Percentiles rank a stretch among this genome's conserved stretches.
phyloP scores from a whole-genome alignment of 2,329 filamentous ascomycete species.

The Clonostachys rhizophaga region DNA sequence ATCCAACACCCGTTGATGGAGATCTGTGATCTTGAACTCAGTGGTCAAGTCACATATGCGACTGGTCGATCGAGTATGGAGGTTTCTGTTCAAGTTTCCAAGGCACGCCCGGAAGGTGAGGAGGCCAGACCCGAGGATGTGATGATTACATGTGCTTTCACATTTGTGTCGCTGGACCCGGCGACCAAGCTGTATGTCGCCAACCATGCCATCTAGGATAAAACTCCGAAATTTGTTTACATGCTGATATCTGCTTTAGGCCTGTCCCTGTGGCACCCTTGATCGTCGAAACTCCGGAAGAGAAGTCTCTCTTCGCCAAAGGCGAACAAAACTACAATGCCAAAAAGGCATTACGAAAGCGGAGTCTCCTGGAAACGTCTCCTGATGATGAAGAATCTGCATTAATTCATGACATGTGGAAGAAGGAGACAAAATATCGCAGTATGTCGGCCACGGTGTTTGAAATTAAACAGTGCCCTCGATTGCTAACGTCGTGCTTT shows the following conservation, averaged over 20 bases:
- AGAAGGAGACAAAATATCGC: too few relatives aligned
- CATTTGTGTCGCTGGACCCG: slow-evolving; percentile 20
- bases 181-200: slow-evolving; percentile 16
- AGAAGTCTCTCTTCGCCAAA: slow-evolving; percentile 15
- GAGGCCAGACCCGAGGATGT: slow-evolving; percentile 36
- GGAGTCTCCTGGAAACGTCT: slow-evolving; percentile 15
- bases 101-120: slow-evolving; percentile 56
- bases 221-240: too few relatives aligned
- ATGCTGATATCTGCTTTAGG: too few relatives aligned
- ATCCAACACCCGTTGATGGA: slow-evolving; percentile 69
- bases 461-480: too few relatives aligned
- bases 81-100: slow-evolving; percentile 69
- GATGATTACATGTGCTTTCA: slow-evolving; percentile 33
- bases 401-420: slow-evolving; percentile 19
- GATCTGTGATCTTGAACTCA: slow-evolving; percentile 74
- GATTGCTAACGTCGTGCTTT: too few relatives aligned
- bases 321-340: slow-evolving; percentile 16
- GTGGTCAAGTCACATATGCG: slow-evolving; percentile 58
- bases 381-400: slow-evolving; percentile 18
- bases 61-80: slow-evolving; percentile 71
- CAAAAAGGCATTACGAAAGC: slow-evolving; percentile 14
- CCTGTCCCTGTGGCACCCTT: too few relatives aligned
- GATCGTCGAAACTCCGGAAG: slow-evolving; percentile 12
- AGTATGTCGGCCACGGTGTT: too few relatives aligned
- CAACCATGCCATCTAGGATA: slow-evolving; percentile 11